Conservation (phyloP, 2,329 filamentous ascomycete genomes). For the Alternaria solani region DNA sequence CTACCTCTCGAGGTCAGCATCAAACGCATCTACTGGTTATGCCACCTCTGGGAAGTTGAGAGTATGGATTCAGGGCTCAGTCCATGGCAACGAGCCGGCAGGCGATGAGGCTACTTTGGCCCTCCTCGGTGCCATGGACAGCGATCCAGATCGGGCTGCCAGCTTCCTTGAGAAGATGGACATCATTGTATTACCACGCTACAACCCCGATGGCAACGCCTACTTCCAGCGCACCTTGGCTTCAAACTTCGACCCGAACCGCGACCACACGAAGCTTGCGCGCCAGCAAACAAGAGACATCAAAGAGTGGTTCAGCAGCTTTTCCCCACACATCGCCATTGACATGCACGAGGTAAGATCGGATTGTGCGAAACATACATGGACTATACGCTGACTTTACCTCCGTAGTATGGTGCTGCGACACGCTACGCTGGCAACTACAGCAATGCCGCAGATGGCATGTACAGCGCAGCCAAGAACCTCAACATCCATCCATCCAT, state of each 20-base stretch:
- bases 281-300: constrained; percentile 48
- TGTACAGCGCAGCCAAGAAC: constrained; percentile 49
- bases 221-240: constrained; percentile 49
- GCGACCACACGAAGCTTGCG: constrained; percentile 49
- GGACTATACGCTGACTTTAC: not conserved
- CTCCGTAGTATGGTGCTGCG: constrained; percentile 36
- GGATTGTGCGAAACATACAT: not conserved
- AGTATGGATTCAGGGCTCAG: constrained; percentile 49
- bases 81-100: constrained; percentile 51
- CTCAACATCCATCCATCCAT: constrained; percentile 48
- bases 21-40: constrained; percentile 13
- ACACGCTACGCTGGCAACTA: constrained; percentile 40
- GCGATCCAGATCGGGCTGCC: constrained; percentile 42
- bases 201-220: constrained; percentile 49
- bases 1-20: constrained; percentile 30
- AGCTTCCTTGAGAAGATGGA: constrained; percentile 45
- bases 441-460: constrained; percentile 46
- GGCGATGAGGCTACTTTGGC: constrained; percentile 48
- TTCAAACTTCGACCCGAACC: constrained; percentile 50
- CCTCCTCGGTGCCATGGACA: constrained; percentile 46
- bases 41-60: constrained; percentile 36
- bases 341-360: constrained; percentile 42
- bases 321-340: constrained; percentile 46
- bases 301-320: constrained; percentile 42
- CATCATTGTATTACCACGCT: constrained; percentile 46